A percentile compares a stretch with the other conserved stretches of the same genome.
Conservation (phyloP, 345 rosid genomes). For the Cardamine chenopodiifolia region DNA sequence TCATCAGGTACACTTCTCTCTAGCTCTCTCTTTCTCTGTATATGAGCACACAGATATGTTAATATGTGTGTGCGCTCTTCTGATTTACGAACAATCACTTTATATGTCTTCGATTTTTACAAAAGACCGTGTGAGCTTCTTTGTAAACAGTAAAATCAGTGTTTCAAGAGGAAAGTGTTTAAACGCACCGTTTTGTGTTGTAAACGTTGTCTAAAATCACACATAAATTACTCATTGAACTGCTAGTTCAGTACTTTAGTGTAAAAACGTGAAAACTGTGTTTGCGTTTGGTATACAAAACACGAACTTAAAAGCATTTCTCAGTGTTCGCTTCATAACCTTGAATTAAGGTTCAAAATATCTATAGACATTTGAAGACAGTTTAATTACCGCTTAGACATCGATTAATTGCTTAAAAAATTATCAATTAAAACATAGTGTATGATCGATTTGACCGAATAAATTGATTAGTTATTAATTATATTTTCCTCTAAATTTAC, state of each 20-base stretch:
- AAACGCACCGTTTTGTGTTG: constrained; percentile 36
- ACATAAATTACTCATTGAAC: not conserved
- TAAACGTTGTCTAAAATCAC: constrained; percentile 5
- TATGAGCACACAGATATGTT: not conserved
- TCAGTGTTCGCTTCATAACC: too few species aligned
- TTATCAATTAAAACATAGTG: not conserved
- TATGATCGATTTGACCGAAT: not conserved
- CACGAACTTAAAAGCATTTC: not conserved
- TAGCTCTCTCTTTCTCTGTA: not conserved
- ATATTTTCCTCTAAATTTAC: too few species aligned
- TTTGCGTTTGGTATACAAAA: constrained; percentile 12
- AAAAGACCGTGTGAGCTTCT: not conserved
- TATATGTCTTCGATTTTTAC: not conserved
- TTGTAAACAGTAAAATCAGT: not conserved
- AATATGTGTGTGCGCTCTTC: not conserved
- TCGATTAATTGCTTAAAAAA: not conserved
- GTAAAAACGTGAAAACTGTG: constrained; percentile 8
- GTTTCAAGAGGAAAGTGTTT: not conserved
- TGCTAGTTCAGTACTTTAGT: not conserved
- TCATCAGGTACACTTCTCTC: constrained; percentile 46
- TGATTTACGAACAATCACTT: constrained; percentile 2
- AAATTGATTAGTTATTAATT: not conserved
- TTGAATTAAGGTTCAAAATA: too few species aligned
- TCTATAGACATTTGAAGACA: too few species aligned
- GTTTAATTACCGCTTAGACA: not conserved